Base-by-base conservation (phyloP, 2,329 filamentous ascomycete genomes). In the Orbilia oligospora region DNA sequence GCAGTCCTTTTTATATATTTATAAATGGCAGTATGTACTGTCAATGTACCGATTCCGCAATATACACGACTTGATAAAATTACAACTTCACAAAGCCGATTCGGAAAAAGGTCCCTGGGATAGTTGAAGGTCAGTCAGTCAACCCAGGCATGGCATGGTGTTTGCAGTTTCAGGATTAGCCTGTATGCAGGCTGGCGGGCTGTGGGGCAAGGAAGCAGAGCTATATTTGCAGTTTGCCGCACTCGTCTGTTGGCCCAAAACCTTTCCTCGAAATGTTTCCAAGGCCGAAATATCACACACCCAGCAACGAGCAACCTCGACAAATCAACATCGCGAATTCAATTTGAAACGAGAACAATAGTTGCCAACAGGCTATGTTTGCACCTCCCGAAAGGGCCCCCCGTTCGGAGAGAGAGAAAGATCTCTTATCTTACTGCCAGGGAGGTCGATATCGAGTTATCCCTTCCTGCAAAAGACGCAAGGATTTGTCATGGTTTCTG, bases 131-230 rank as follows among this genome's bases (percentile, higher is more conserved):
- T 22, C n/a, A n/a, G 10, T 41, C n/a, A n/a, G n/a, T n/a, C n/a
- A n/a, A n/a, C n/a, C n/a, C n/a, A 16, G 3, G n/a, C 38, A 44
- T 4, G 36, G n/a, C 58, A 48, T 46, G 36, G 66, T 48, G 51
- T 41, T 51, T 73, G 70, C 70, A 67, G 70, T 67, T 73, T 73
- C 70, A 73, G 70, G 70, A 73, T 73, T 73, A 73, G 63, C 70
- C 70, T 73, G 63, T 73, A 72, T 58, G 61, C 22, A 46, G 18
- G 30, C 46, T 41, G 38, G 55, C 46, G 38, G 44, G 49, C 49
- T 36, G 70, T 73, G 69, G 69, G 69, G 69, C 69, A 56, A 55
- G 56, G 9, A 61, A 41, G 58, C 33, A 49, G 58, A 72, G 44
- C 55, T 41, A 58, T 65, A 72, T 65, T 73, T 61, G 38, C 16